Conservation (phyloP, 2,329 filamentous ascomycete genomes). For the Pseudocercospora fijiensis region DNA sequence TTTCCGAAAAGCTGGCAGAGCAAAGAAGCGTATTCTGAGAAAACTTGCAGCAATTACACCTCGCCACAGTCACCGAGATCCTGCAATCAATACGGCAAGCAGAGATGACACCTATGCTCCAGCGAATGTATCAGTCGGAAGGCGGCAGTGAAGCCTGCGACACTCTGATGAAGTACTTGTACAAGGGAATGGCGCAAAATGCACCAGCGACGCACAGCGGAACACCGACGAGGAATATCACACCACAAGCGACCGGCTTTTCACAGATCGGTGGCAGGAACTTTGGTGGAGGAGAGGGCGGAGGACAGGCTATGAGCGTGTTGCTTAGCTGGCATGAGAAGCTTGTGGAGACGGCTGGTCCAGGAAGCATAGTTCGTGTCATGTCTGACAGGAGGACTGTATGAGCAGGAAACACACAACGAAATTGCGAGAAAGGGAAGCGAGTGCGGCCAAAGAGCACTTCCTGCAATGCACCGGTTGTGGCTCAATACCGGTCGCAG, state of each 20-base stretch:
- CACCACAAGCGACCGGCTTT: constrained; percentile 83
- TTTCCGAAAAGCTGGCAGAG: not conserved
- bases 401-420: constrained; percentile 45
- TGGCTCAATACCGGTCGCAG: not conserved
- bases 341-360: constrained; percentile 86
- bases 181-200: constrained; percentile 73
- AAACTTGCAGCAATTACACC: constrained; percentile 68
- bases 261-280: constrained; percentile 63
- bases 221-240: constrained; percentile 43
- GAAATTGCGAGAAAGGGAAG: not conserved
- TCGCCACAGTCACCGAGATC: constrained; percentile 87
- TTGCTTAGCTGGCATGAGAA: constrained; percentile 98
- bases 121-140: constrained; percentile 72
- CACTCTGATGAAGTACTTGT: constrained; percentile 97
- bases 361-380: constrained; percentile 83
- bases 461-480: not conserved
- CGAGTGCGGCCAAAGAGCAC: not conserved
- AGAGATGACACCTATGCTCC: constrained; percentile 88
- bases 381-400: constrained; percentile 97
- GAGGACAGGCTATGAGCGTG: constrained; percentile 91
- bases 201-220: constrained; percentile 31
- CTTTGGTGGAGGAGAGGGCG: constrained; percentile 60
- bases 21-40: constrained; percentile 2
- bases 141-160: constrained; percentile 84
- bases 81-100: constrained; percentile 93